phyloP scores from a whole-genome alignment of 2,329 filamentous ascomycete genomes.

The Colletotrichum musicola region DNA sequence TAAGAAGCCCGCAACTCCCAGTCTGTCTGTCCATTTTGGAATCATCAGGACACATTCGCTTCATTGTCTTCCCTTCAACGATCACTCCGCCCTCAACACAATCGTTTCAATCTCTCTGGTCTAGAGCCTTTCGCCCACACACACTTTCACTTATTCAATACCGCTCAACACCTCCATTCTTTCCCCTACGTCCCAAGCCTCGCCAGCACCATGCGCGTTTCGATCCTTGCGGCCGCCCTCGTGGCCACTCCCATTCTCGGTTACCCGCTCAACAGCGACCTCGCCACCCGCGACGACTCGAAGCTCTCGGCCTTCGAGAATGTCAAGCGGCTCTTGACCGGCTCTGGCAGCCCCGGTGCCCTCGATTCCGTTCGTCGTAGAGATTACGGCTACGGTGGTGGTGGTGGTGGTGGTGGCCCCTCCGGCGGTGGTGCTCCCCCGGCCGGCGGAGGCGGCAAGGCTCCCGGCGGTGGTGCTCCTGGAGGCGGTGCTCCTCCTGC shows the following conservation, averaged over 20 bases:
- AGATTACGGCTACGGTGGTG: conserved; percentile 6
- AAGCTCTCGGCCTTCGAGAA: conserved; percentile 5
- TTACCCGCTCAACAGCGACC: neutral
- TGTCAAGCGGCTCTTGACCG: conserved; percentile 9
- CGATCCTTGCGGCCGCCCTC: conserved; percentile 11
- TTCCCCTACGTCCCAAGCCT: neutral
- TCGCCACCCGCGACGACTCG: conserved; percentile 3
- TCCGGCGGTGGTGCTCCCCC: neutral
- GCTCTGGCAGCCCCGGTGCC: conserved; percentile 1
- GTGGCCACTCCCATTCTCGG: conserved; percentile 8
- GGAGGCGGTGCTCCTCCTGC: neutral
- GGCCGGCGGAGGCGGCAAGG: neutral
- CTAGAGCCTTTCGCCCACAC: conserved; percentile 5
- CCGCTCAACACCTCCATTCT: conserved; percentile 1
- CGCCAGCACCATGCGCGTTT: conserved; percentile 1
- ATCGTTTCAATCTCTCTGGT: conserved; percentile 6
- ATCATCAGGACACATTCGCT: conserved; percentile 12
- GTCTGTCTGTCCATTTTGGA: neutral
- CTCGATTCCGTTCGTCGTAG: neutral
- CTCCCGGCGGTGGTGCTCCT: neutral
- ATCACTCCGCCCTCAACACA: neutral
- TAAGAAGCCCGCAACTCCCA: neutral
- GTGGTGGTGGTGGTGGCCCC: neutral
- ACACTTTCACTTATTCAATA: neutral
- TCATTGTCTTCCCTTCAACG: conserved; percentile 1